Evolutionary conservation across 73 alveolate species (phyloP).

Genomic region (Tetrahymena elliotti): DNA sequence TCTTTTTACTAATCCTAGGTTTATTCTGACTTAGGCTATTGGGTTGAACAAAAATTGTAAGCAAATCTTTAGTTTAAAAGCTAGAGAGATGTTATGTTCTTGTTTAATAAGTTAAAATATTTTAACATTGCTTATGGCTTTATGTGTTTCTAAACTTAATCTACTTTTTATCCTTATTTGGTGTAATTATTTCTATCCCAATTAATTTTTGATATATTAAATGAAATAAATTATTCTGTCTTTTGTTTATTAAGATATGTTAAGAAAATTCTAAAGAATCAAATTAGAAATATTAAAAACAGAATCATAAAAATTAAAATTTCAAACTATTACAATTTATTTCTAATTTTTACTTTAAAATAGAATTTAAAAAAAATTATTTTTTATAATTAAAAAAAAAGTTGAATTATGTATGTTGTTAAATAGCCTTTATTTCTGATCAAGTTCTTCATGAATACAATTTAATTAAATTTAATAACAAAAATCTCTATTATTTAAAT

Average conservation of each 20-base stretch:
- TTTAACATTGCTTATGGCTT: neutral
- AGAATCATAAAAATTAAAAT: neutral
- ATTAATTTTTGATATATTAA: neutral
- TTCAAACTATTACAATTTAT: neutral
- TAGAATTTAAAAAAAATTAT: neutral
- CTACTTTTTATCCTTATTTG: neutral
- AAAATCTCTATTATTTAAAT: neutral
- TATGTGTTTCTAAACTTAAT: neutral
- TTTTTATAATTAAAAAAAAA: too few relatives aligned
- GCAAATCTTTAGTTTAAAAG: neutral
- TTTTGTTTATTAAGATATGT: neutral
- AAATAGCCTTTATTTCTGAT: neutral
- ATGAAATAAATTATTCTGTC: neutral
- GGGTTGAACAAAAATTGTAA: neutral
- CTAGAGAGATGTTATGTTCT: neutral
- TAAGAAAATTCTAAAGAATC: neutral
- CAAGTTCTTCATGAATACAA: neutral
- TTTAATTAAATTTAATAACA: neutral
- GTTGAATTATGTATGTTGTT: neutral
- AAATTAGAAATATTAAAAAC: neutral
- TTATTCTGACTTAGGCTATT: neutral
- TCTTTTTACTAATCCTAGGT: neutral
- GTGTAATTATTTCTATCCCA: neutral
- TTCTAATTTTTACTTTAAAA: neutral
- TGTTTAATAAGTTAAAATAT: neutral